Conservation (phyloP, 805 yeast genomes). For the Ogataea populi-albae region DNA sequence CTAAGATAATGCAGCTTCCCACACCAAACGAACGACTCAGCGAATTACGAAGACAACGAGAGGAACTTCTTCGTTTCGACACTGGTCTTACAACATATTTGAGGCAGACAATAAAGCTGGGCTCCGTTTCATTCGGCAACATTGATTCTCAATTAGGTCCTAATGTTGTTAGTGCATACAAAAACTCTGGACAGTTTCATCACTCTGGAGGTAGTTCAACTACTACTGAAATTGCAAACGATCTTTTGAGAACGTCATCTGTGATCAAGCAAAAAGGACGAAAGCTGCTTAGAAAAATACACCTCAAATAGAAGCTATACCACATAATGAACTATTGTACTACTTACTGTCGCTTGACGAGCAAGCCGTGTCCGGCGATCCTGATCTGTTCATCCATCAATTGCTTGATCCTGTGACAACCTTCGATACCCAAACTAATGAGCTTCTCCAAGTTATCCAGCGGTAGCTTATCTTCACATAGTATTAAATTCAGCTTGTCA, state of each 20-base stretch:
- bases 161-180: conserved; percentile 63
- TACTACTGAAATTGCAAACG: conserved; percentile 38
- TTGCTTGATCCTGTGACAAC: conserved; percentile 77
- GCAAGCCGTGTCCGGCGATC: conserved; percentile 58
- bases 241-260: conserved; percentile 36
- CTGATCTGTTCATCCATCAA: conserved; percentile 85
- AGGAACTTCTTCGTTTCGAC: conserved; percentile 43
- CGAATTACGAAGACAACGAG: conserved; percentile 42
- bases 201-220: conserved; percentile 23
- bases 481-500: conserved; percentile 71
- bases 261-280: conserved; percentile 26
- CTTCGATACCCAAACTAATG: conserved; percentile 80
- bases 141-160: conserved; percentile 37
- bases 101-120: conserved; percentile 19
- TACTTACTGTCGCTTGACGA: conserved; percentile 22
- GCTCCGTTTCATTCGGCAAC: conserved; percentile 13
- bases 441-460: conserved; percentile 74
- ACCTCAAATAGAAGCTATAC: conserved; percentile 11
- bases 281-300: conserved; percentile 25
- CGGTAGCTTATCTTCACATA: conserved; percentile 82
- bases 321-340: conserved; percentile 1
- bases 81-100: conserved; percentile 62
- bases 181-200: conserved; percentile 48
- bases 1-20: conserved; percentile 17
- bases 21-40: conserved; percentile 36